Conservation (phyloP, 768 basidiomycete species). For the Lactifluus rugatus region DNA sequence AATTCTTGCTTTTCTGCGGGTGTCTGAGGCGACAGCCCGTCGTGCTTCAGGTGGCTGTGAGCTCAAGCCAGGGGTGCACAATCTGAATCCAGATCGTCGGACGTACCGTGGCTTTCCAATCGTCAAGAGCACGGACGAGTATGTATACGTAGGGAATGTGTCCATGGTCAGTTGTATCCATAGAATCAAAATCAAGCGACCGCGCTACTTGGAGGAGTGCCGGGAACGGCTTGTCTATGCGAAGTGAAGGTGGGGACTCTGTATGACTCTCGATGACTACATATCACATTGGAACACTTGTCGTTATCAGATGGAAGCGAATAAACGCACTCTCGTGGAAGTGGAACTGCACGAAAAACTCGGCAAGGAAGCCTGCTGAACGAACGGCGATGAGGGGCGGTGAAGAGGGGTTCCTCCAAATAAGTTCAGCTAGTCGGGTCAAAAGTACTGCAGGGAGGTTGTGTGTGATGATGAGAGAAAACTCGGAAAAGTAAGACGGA, state of each 20-base stretch:
- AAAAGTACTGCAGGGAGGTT: slow-evolving; percentile 56
- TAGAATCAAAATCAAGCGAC: slow-evolving; percentile 57
- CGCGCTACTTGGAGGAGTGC: slow-evolving; percentile 64
- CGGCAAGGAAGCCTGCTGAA: slow-evolving; percentile 83
- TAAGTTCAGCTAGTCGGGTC: slow-evolving; percentile 46
- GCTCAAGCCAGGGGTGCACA: background rate
- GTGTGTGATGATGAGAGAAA: slow-evolving; percentile 76
- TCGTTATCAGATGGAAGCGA: background rate
- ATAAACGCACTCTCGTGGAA: slow-evolving; percentile 65
- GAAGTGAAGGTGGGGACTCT: slow-evolving; percentile 61
- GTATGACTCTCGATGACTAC: slow-evolving; percentile 86
- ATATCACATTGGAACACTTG: background rate
- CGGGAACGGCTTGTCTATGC: slow-evolving; percentile 85
- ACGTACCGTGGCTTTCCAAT: slow-evolving; percentile 72
- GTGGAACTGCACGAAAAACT: slow-evolving; percentile 81
- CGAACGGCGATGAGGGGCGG: slow-evolving; percentile 70
- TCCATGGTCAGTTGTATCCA: slow-evolving; percentile 84
- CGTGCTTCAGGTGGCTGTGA: slow-evolving; percentile 40
- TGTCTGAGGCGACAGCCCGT: slow-evolving; percentile 45
- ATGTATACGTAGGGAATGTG: slow-evolving; percentile 90
- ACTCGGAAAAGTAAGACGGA: slow-evolving; percentile 47
- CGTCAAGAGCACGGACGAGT: slow-evolving; percentile 69
- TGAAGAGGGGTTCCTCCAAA: slow-evolving; percentile 54
- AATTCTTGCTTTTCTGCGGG: slow-evolving; percentile 66
- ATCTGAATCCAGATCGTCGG: background rate